Percentiles rank a stretch among this genome's conserved stretches.
Conservation (phyloP, 805 yeast species). For the Huiozyma naganishii region DNA sequence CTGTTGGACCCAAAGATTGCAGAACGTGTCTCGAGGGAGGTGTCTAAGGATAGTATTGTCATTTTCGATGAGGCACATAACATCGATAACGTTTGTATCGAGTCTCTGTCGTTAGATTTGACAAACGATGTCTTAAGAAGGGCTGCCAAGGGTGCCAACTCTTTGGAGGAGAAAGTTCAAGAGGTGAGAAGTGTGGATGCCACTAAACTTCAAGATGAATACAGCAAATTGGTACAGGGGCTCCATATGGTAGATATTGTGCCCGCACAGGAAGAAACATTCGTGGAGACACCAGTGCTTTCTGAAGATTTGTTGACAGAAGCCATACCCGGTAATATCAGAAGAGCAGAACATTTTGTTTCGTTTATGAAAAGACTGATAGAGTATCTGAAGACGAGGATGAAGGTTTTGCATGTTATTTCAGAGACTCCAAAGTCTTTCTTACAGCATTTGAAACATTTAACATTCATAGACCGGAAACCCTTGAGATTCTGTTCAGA, state of each 20-base stretch:
- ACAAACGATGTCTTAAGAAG: constrained; percentile 81
- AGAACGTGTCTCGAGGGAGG: constrained; percentile 84
- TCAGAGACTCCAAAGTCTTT: constrained; percentile 96
- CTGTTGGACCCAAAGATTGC: constrained; percentile 94
- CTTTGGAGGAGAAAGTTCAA: constrained; percentile 70
- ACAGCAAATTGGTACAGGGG: constrained; percentile 84
- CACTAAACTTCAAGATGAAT: constrained; percentile 76
- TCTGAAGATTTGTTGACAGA: constrained; percentile 80
- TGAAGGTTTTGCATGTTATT: constrained; percentile 94
- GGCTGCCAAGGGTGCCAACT: constrained; percentile 80
- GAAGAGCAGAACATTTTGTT: constrained; percentile 94
- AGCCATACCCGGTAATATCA: constrained; percentile 93
- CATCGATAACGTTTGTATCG: constrained; percentile 97
- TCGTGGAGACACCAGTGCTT: constrained; percentile 79
- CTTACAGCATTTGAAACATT: constrained; percentile 81
- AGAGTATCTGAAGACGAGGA: constrained; percentile 89
- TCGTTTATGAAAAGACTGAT: constrained; percentile 87
- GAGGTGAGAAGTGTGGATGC: constrained; percentile 77
- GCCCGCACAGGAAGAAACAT: constrained; percentile 38
- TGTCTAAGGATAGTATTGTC: constrained; percentile 84
- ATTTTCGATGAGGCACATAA: constrained; percentile 98
- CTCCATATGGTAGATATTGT: constrained; percentile 69
- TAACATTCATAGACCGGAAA: constrained; percentile 85
- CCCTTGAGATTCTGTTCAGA: constrained; percentile 91
- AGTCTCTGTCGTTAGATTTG: constrained; percentile 80